Evolutionary conservation across 2,329 filamentous ascomycete species (phyloP), one percentile per base, ranked within the genome.

Genomic region (Gaeumannomyces tritici): DNA sequence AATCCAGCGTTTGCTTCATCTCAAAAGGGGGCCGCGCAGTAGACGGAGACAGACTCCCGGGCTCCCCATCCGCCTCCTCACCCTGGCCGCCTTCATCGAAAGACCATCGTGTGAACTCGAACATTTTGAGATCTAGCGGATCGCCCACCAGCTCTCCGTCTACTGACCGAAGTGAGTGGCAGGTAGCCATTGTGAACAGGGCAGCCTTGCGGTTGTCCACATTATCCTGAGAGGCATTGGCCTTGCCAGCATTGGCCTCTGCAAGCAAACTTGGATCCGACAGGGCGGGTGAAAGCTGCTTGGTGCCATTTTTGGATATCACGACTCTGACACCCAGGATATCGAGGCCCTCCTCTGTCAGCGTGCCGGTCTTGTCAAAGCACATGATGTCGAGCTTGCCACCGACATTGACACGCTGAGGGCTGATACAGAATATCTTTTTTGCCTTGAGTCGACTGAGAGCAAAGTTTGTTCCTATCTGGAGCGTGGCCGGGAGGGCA

Each of bases 321-420:
- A 91, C 91, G 8, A 95, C 86, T 42, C 91, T 86, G 26, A 96
- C 86, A 15, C 95, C 95, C 15, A 99, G 81, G 24, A 99, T 91
- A 73, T 99, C 96, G 55, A 99, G 77, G 0, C 95, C 95, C 73
- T 99, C 95, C 74, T 98, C 95, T 0, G 95, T 99, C 62, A 99
- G 78, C 0, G 95, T 99, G n/a, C 95, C 95, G 0, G 95, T 99
- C 77, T 99, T 99, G 76, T 99, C 95, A 67, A 99, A 99, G 74
- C 93, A 97, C 76, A 99, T 90, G 13, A 98, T 85, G 71, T 99
- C 95, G 4, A 99, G 78, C 74, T 98, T 98, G 60, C 96, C 95
- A 21, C 90, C 95, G 7, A 99, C 92, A 70, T 98, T 99, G 63
- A 99, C 93, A 69, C 95, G 85, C 71, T 99, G 95, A 0, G 96